Evolutionary conservation across 441 rosid genomes (phyloP), one percentile per base, ranked within the genome.

Genomic region (Aquilaria agallochum): DNA sequence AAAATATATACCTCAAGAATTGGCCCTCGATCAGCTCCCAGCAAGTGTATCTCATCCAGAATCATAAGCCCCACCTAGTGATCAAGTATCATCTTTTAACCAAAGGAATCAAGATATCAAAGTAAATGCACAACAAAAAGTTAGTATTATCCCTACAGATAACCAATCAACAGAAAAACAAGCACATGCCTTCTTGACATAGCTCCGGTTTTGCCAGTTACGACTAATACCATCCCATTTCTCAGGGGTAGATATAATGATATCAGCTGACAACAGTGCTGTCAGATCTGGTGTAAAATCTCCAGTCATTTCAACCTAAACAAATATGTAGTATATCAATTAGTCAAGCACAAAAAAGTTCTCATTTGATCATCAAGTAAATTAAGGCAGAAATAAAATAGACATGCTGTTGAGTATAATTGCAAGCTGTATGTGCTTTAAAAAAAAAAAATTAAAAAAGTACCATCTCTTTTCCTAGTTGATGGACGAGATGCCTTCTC

Each of bases 201-300:
- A 95, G 85, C 93, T 85, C 75, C 99, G 86, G 78, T 82, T 88
- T 65, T 95, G 96, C 99, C 99, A 95, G 69, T 95, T 95, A 62
- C 99, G 99, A 77, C 99, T 95, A 55, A 95, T 95, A 60, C 99
- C 99, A 81, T 95, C 99, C 99, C 99, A 95, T 78, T 95, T 95
- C 72, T 95, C 99, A 64, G 99, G 99, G 69, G 99, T 95, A 45
- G 99, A 88, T 77, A 95, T 86, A 58, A 95, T 95, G 71, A 95
- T 85, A 80, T 95, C 98, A 50, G 99, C 99, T 31, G 99, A 95
- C 77, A 95, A 79, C 58, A 95, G 95, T 69, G 98, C 97, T 77
- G 83, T 86, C 82, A 90, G 74, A 82, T 95, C 98, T 59, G 99
- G 99, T 66, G 99, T 95, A 76, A 90, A 85, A 81, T 95, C 99